Base-by-base conservation (phyloP, 345 rosid species). In the Isatis tinctoria region DNA sequence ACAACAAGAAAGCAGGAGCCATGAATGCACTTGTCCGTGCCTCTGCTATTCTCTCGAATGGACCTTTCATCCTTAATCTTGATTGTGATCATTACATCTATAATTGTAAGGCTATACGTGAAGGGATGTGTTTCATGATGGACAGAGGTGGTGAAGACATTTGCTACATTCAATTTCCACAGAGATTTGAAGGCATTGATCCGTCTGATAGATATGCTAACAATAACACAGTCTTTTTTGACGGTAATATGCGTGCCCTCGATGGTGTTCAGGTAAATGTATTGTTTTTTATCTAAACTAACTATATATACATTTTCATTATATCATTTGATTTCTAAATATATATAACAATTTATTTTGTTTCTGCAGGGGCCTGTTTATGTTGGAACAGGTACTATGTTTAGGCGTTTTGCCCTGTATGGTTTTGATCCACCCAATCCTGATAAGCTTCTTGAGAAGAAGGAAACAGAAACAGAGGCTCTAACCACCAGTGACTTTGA, bases 121-220 rank as follows among this genome's bases (percentile, higher is more conserved):
- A 95, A 81, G 99, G 99, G 45, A 92, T 95, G 97, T 92, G 97
- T 69, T 92, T 95, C 65, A 88, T 95, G 99, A 85, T 95, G 99
- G 99, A 95, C 43, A 74, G 87, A 74, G 97, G 93, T 0, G 99
- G 99, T 1, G 99, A 95, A 76, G 79, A 76, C 58, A 90, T 95
- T 33, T 92, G 97, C 77, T 90, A 90, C 81, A 92, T 95, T 77
- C 97, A 95, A 35, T 95, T 90, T 84, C 99, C 97, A 5, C 97
- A 95, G 69, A 81, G 97, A 82, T 92, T 95, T 27, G 99, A 95
- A 83, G 97, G 99, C 80, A 92, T 95, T 4, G 99, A 95, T 80
- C 97, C 96, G 69, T 88, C 96, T 48, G 97, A 95, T 72, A 81
- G 97, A 76, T 95, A 95, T 60, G 99, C 99, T 8, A 95, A 92